These are phyloP conservation scores for Trichoderma sp. DNA, from an alignment of 2,329 filamentous ascomycete genomes.

Conservation along the genomic window DNA sequence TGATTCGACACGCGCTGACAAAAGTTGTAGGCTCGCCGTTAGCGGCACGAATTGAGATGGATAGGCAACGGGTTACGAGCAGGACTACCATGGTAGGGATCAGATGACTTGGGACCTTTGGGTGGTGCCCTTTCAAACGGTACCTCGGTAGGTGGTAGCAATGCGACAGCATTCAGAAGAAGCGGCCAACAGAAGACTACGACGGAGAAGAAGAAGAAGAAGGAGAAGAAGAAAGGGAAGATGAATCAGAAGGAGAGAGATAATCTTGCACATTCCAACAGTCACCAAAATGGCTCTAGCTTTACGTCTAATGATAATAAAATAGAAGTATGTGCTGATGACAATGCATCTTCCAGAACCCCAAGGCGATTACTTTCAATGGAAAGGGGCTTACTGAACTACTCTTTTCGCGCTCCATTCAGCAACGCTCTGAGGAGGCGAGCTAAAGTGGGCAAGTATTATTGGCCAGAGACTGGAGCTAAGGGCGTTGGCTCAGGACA, in stretches of 20 bases:
- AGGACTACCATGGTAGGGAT: background rate
- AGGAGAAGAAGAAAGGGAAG: too few species aligned
- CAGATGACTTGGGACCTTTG: too few species aligned
- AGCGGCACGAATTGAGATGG: conserved; percentile 60
- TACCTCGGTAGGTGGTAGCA: too few species aligned
- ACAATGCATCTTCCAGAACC: background rate
- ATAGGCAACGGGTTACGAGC: background rate
- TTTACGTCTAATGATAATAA: conserved; percentile 11
- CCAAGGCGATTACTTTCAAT: background rate
- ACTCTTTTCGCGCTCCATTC: background rate
- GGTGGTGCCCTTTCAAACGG: too few species aligned
- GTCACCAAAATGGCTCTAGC: background rate
- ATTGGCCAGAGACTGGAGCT: background rate
- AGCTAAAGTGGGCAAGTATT: background rate
- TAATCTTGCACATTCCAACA: background rate
- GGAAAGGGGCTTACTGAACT: background rate
- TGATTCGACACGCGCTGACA: conserved; percentile 27
- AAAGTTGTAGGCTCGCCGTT: conserved; percentile 55
- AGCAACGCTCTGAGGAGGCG: background rate
- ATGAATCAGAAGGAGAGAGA: background rate
- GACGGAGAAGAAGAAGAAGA: background rate
- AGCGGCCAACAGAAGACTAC: background rate
- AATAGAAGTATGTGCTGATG: conserved; percentile 5
- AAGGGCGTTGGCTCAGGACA: background rate
- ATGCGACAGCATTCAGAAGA: background rate